phyloP scores from a whole-genome alignment of 495 filamentous ascomycete species.

The Evansstolkia leycettana region DNA sequence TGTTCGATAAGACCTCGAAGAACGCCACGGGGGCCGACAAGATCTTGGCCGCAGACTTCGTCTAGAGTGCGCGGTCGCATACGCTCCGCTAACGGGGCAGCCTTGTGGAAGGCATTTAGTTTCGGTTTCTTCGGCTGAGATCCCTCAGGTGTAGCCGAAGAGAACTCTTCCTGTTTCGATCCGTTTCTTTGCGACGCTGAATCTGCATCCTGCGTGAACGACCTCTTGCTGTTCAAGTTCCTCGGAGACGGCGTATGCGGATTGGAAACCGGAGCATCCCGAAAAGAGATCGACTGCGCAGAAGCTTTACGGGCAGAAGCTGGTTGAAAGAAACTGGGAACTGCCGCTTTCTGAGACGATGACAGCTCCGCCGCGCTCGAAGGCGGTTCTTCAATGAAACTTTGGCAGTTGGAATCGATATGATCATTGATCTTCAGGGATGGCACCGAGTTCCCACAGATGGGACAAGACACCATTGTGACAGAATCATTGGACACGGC shows the following conservation, averaged over 20 bases:
- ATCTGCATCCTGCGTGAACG: conserved; percentile 15
- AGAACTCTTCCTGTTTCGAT: conserved; percentile 4
- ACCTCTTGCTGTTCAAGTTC: conserved; percentile 24
- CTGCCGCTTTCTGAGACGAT: conserved; percentile 35
- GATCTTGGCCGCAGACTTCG: conserved; percentile 81
- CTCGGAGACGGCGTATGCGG: conserved; percentile 13
- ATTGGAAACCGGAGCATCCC: conserved; percentile 5
- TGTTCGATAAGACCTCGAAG: conserved; percentile 83
- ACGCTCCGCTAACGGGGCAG: conserved; percentile 79
- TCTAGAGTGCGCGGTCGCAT: conserved; percentile 81
- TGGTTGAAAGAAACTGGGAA: conserved; percentile 70
- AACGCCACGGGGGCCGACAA: conserved; percentile 74
- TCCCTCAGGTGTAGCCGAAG: conserved; percentile 14
- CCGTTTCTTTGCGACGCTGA: conserved; percentile 8
- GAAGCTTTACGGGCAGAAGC: conserved; percentile 39
- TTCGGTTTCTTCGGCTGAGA: conserved; percentile 47
- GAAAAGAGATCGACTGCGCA: conserved; percentile 11
- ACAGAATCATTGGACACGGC: no score
- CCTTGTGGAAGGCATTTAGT: conserved; percentile 46
- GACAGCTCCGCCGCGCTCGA: conserved; percentile 26
- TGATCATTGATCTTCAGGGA: conserved; percentile 76
- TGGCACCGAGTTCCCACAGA: conserved; percentile 68
- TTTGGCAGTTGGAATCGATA: conserved; percentile 73
- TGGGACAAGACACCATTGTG: conserved; percentile 72
- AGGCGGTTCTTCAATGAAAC: conserved; percentile 36